Conservation (phyloP, 139 green algal species). For the Chlamydomonas sphaeroides region DNA sequence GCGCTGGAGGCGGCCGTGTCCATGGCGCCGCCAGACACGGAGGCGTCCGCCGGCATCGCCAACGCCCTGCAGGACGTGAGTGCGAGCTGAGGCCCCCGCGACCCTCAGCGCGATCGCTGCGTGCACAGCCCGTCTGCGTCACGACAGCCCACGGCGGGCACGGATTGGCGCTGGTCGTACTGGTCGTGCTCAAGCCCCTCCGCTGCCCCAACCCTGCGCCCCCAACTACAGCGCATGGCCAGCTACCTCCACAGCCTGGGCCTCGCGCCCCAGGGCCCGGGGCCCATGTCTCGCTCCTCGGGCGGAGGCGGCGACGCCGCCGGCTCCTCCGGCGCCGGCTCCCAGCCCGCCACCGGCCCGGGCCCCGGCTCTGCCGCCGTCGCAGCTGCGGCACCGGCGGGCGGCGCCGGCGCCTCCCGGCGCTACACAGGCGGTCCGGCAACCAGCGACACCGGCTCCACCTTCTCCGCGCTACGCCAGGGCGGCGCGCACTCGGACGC, state of each 20-base stretch:
- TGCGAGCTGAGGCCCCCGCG: too few relatives aligned
- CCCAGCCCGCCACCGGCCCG: neutral
- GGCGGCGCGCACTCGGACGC: neutral
- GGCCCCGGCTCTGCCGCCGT: neutral
- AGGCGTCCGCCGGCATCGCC: neutral
- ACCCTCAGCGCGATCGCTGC: too few relatives aligned
- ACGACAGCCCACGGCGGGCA: too few relatives aligned
- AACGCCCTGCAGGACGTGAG: constrained; percentile 12
- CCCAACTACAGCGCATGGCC: constrained; percentile 30
- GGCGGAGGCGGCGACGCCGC: too few relatives aligned
- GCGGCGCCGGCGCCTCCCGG: neutral
- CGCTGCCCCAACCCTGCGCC: too few relatives aligned
- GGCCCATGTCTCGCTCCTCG: neutral
- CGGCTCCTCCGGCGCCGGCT: too few relatives aligned
- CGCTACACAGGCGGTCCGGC: neutral
- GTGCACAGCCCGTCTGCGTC: too few relatives aligned
- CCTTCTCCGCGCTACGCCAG: neutral
- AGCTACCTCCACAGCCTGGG: constrained; percentile 11
- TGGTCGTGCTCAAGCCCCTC: too few relatives aligned
- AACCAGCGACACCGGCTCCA: constrained; percentile 18
- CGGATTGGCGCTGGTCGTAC: too few relatives aligned
- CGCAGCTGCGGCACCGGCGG: neutral
- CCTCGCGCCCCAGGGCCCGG: too few relatives aligned
- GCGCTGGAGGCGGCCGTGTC: neutral
- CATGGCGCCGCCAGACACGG: neutral